These are phyloP conservation scores for Carex littledalei DNA, from an alignment of 176 grass and related monocot genomes.

Conservation along the genomic window DNA sequence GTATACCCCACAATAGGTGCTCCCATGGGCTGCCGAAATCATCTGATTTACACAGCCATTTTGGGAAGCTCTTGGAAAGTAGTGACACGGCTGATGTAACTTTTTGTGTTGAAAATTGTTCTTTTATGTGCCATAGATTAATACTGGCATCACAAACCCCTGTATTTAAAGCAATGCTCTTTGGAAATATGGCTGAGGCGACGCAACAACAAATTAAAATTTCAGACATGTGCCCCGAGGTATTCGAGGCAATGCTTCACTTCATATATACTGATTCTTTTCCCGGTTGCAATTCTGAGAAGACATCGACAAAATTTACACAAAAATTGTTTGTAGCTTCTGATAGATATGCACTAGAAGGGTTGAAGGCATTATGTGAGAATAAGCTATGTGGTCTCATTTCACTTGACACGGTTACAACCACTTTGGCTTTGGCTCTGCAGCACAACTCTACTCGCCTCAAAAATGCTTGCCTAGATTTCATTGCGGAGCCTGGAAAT, in stretches of 20 bases:
- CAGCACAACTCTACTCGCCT: neutral
- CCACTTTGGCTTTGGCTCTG: neutral
- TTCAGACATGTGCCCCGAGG: neutral
- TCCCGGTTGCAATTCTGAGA: neutral
- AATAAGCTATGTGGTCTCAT: neutral
- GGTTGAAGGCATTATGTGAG: neutral
- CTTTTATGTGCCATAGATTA: neutral
- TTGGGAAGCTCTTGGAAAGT: neutral
- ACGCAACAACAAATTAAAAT: neutral
- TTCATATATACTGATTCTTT: neutral
- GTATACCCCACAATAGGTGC: neutral
- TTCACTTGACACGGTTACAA: neutral
- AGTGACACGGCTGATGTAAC: neutral
- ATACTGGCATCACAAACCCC: neutral
- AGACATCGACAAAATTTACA: neutral
- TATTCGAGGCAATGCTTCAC: conserved; percentile 2
- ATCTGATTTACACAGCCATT: neutral
- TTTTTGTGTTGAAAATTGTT: neutral
- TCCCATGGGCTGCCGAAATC: neutral
- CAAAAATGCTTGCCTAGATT: neutral
- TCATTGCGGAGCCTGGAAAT: neutral
- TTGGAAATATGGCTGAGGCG: neutral
- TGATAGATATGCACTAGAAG: conserved; percentile 4
- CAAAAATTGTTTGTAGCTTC: conserved; percentile 17
- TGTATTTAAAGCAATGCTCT: neutral